These are phyloP conservation scores for Sporobolomyces phaffii DNA, from an alignment of 768 basidiomycete genomes.

Conservation along the genomic window DNA sequence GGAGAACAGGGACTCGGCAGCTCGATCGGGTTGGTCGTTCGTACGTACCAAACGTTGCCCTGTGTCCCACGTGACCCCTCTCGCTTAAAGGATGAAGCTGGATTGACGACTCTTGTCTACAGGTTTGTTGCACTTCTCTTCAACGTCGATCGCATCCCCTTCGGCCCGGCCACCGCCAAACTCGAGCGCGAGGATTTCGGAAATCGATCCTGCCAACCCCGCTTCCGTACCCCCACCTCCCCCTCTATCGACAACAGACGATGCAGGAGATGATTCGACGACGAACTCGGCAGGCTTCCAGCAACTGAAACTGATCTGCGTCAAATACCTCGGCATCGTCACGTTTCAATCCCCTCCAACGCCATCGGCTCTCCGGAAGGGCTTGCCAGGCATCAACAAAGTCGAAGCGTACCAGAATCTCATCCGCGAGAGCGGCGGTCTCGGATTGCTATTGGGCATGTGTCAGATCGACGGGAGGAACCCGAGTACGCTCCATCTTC, in stretches of 20 bases:
- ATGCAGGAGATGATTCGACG: neutral
- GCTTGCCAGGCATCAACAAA: neutral
- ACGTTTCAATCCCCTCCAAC: neutral
- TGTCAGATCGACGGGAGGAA: conserved; percentile 37
- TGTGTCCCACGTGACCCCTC: neutral
- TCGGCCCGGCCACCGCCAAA: neutral
- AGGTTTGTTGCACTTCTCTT: conserved; percentile 17
- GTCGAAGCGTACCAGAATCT: neutral
- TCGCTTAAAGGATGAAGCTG: neutral
- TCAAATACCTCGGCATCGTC: conserved; percentile 22
- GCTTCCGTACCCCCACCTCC: neutral
- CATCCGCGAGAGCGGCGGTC: conserved; percentile 3
- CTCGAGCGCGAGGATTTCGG: neutral
- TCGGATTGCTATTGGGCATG: conserved; percentile 21
- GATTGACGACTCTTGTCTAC: neutral
- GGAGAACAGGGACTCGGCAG: neutral
- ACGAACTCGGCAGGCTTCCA: neutral
- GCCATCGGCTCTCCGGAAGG: neutral
- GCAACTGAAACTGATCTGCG: conserved; percentile 27
- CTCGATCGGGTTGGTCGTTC: neutral
- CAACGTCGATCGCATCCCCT: conserved; percentile 1
- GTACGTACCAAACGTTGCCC: neutral
- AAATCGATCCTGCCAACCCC: neutral
- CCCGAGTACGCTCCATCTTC: conserved; percentile 12
- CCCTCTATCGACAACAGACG: neutral